Evolutionary conservation across 805 yeast genomes (phyloP).

Genomic region (Metschnikowia gelsemii): DNA sequence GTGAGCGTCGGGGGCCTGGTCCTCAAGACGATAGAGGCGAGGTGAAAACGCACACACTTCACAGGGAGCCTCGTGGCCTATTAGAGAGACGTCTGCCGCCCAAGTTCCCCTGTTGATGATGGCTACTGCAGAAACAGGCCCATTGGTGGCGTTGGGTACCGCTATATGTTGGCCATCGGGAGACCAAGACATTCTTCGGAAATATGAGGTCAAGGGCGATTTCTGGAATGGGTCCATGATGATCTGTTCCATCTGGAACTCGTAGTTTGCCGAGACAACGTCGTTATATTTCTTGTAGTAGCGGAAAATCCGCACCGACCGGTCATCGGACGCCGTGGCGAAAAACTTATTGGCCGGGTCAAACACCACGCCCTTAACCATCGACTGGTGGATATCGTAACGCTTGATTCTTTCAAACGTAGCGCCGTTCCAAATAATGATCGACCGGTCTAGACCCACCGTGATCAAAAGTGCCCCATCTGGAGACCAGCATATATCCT

Average conservation of each 20-base stretch:
- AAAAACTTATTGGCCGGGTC: conserved; percentile 98
- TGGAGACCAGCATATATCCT: conserved; percentile 98
- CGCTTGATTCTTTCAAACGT: conserved; percentile 88
- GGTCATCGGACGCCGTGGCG: conserved; percentile 95
- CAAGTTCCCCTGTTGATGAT: conserved; percentile 75
- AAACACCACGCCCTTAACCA: conserved; percentile 93
- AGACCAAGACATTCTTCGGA: conserved; percentile 82
- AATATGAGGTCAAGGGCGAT: conserved; percentile 91
- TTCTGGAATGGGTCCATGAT: conserved; percentile 81
- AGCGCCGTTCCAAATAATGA: conserved; percentile 89
- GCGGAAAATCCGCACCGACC: conserved; percentile 84
- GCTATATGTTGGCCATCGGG: conserved; percentile 89
- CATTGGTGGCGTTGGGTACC: conserved; percentile 82
- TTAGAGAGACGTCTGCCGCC: conserved; percentile 70
- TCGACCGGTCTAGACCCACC: conserved; percentile 91
- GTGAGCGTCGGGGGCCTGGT: conserved; percentile 25
- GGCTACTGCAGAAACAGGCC: conserved; percentile 74
- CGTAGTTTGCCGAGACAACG: conserved; percentile 58
- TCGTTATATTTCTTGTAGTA: conserved; percentile 61
- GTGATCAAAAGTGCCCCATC: conserved; percentile 87
- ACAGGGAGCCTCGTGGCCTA: conserved; percentile 84
- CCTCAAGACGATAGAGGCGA: conserved; percentile 49
- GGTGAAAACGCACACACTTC: conserved; percentile 80
- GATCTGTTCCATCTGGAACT: conserved; percentile 82
- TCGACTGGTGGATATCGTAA: conserved; percentile 90